Base-by-base conservation (phyloP, 225 moss, liverwort and hornwort genomes). In the Climacium dendroides region DNA sequence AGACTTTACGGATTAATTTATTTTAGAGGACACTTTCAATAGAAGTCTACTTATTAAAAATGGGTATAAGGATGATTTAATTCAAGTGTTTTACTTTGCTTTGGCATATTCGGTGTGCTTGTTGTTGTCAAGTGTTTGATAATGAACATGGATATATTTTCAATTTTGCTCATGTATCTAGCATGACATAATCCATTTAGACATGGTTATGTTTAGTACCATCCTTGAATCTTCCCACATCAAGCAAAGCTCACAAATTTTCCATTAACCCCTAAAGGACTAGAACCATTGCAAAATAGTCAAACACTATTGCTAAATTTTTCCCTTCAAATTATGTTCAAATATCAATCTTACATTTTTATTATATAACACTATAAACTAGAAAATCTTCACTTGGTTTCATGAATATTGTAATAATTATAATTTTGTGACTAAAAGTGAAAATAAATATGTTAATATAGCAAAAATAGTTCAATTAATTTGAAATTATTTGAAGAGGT, bases 61-160 rank as follows among this genome's bases (percentile, higher is more conserved):
- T 45, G 5, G 6, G 2, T 29, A 45, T 0, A 6, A 3, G 1
- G 3, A 45, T 0, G 0, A 18, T 29, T 45, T 48, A 48, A 11
- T 11, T 45, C 2, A 3, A 2, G 2, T 17, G 2, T 45, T 29
- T 72, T 2, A 45, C 17, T 25, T 72, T 17, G 29, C 10, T 47
- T 47, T 19, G 11, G 4, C 2, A 74, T 48, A 32, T 32, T 19
- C 50, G 15, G 12, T 48, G 10, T 74, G 0, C 3, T 74, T 74
- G 7, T 32, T 74, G 74, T 32, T 1, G 9, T 74, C 12, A 32
- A 32, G 19, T 32, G 1, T 74, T 74, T 32, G 19, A 74, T 50
- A 48, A 48, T 50, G 11, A 1, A 19, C 19, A 32, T 19, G 4
- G 2, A 20, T 48, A 32, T 74, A 4, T 30, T 47, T 48, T 47